Base-by-base conservation (phyloP, 805 yeast species). In the Wickerhamiella lipophila region DNA sequence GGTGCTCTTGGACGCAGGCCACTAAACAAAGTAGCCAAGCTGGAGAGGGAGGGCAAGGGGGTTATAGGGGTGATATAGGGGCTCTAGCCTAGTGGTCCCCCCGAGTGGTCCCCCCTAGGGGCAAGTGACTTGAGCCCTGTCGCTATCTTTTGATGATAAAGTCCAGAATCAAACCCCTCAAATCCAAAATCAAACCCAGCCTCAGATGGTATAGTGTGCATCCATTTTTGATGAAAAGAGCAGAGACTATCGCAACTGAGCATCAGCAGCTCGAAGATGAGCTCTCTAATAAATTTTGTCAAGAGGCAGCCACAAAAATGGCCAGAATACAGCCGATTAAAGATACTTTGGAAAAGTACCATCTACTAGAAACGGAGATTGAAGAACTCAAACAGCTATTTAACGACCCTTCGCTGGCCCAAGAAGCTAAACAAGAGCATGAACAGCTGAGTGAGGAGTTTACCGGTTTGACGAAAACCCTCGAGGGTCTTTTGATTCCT, bases 371-470 rank as follows among this genome's bases (percentile, higher is more conserved):
- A 6, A 58, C 26, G 11, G 53, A 56, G 62, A 46, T 58, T 3
- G 66, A 65, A 3, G 76, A 69, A 50, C 73, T 78, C 18, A 68
- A 67, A 47, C 70, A 60, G 29, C 60, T 79, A 47, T 53, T 70
- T 13, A 59, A 58, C 1, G 85, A 80, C 54, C 69, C 68, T 8
- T 63, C 68, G 2, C 61, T 81, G 34, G 67, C 65, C 34, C 69
- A 66, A 3, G 88, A 81, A 12, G 96, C 94, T 0, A 61, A 69
- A 39, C 53, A 52, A 3, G 96, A 88, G 58, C 57, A 85, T 4
- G 68, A 66, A 1, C 58, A 64, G 0, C 55, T 74, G 0, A 52
- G 65, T 1, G 82, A 82, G 0, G 60, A 63, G 11, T 61, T 84
- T 8, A 61, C 63, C 3, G 55, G 61, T 8, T 59, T 74, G 1